These are phyloP conservation scores for Primulina huaijiensis DNA, from an alignment of 257 asterid genomes.

Conservation along the genomic window DNA sequence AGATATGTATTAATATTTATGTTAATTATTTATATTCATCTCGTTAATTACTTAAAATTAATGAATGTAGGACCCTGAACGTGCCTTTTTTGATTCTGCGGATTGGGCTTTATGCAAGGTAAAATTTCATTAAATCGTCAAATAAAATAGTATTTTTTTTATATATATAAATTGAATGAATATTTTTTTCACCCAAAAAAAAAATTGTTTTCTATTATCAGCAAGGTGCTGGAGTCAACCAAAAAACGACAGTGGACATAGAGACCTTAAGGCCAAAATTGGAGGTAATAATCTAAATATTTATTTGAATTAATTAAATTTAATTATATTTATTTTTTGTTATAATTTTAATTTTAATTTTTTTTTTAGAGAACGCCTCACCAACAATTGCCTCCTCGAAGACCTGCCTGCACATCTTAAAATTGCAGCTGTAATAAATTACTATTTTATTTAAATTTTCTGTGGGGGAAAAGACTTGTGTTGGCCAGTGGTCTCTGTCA, in stretches of 20 bases:
- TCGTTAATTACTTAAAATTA: too few species aligned
- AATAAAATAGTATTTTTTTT: background rate
- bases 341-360: background rate
- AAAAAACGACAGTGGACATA: constrained; percentile 47
- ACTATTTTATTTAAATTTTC: too few species aligned
- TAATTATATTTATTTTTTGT: background rate
- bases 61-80: constrained; percentile 52
- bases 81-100: constrained; percentile 91
- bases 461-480: constrained; percentile 9
- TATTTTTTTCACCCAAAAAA: background rate
- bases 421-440: background rate
- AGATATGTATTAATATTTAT: background rate
- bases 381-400: constrained; percentile 82
- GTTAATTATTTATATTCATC: background rate
- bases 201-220: constrained; percentile 22
- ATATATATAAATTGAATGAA: background rate
- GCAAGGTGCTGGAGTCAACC: constrained; percentile 73
- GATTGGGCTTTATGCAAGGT: constrained; percentile 92
- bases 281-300: constrained; percentile 34
- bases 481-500: background rate
- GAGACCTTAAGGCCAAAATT: constrained; percentile 80
- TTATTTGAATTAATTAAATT: too few species aligned
- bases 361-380: constrained; percentile 70
- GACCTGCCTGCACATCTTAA: constrained; percentile 70
- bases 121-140: constrained; percentile 8